These are phyloP conservation scores for Yamadazyma mexicana DNA, from an alignment of 1,139 yeast genomes.

Conservation along the genomic window DNA sequence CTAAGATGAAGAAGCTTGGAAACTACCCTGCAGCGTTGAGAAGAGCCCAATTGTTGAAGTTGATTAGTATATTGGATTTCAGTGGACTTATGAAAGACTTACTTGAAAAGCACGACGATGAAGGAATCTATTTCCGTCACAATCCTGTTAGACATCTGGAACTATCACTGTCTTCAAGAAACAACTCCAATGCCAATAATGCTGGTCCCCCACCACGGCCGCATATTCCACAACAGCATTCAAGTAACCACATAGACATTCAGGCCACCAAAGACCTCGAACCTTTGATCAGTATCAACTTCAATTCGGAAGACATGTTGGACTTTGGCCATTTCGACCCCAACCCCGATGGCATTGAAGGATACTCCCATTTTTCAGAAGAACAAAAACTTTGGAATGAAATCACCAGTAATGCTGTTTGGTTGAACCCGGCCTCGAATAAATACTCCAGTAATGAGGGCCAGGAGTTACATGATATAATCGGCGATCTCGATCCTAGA, in stretches of 20 bases:
- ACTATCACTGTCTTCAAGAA: background rate
- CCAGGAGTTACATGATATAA: slow-evolving; percentile 11
- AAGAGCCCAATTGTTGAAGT: slow-evolving; percentile 66
- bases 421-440: slow-evolving; percentile 42
- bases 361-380: slow-evolving; percentile 43
- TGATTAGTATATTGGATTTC: slow-evolving; percentile 66
- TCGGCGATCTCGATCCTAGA: slow-evolving; percentile 10
- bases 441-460: background rate
- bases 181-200: no score
- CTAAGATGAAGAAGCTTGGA: slow-evolving; percentile 73
- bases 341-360: slow-evolving; percentile 42
- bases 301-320: slow-evolving; percentile 15
- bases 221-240: background rate
- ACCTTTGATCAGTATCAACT: slow-evolving; percentile 17
- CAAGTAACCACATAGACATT: background rate
- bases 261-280: slow-evolving; percentile 4
- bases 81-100: slow-evolving; percentile 63
- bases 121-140: slow-evolving; percentile 17
- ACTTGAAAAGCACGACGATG: slow-evolving; percentile 58
- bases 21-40: slow-evolving; percentile 78
- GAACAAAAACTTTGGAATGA: slow-evolving; percentile 75
- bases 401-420: slow-evolving; percentile 70
- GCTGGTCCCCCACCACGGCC: background rate
- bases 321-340: slow-evolving; percentile 32
- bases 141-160: background rate